These are phyloP conservation scores for Lipomyces anomalus DNA, from an alignment of 805 yeast species.

Conservation along the genomic window DNA sequence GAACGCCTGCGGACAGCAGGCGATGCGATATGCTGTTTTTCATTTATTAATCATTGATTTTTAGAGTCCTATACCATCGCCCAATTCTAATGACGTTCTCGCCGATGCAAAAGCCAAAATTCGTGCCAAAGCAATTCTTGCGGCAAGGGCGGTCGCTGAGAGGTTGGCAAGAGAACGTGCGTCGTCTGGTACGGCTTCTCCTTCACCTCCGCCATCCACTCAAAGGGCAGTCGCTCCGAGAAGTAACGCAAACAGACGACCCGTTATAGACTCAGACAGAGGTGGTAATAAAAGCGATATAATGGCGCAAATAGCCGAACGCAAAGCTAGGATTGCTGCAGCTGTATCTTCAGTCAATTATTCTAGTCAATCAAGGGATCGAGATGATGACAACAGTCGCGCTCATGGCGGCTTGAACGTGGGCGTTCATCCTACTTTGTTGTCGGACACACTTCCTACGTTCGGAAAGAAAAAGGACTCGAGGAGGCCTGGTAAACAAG, in stretches of 20 bases:
- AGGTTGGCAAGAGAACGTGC: slow-evolving; percentile 6
- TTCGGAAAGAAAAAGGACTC: slow-evolving; percentile 1
- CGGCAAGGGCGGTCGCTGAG: slow-evolving; percentile 11
- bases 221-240: slow-evolving; percentile 1
- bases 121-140: slow-evolving; percentile 17
- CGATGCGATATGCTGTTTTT: too few relatives aligned
- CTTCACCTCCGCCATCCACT: slow-evolving; percentile 12
- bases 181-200: slow-evolving; percentile 11
- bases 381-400: too few relatives aligned
- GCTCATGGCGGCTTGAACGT: slow-evolving; percentile 29
- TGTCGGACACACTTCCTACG: slow-evolving; percentile 8
- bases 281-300: slow-evolving; percentile 15
- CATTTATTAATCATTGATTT: too few relatives aligned
- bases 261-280: slow-evolving; percentile 1
- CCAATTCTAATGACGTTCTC: slow-evolving; percentile 9
- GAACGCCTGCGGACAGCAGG: too few relatives aligned
- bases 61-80: slow-evolving; percentile 1
- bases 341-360: too few relatives aligned
- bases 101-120: slow-evolving; percentile 18
- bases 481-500: slow-evolving; percentile 7
- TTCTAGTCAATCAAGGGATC: too few relatives aligned
- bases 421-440: slow-evolving; percentile 32
- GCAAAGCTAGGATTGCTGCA: slow-evolving; percentile 14
- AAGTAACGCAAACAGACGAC: neutral
- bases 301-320: slow-evolving; percentile 20